Evolutionary conservation across 140 eudicot genomes (phyloP), one percentile per base, ranked within the genome.

Genomic region (Erigeron philadelphicus): DNA sequence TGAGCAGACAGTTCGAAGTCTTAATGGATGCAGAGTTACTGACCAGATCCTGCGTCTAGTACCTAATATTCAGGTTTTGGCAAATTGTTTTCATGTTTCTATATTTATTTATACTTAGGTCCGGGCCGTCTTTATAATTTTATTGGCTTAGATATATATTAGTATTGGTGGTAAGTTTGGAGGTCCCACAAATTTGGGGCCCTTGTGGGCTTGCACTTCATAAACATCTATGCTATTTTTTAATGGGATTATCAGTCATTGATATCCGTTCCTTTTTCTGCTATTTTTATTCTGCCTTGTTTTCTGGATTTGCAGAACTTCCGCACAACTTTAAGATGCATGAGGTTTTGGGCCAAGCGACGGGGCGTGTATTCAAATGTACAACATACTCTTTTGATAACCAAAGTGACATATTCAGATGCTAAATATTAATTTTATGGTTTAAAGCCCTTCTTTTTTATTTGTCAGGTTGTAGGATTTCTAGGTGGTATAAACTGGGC

Each of bases 311-410:
- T 76, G 68, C 81, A 92, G 98, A 92, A 70, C 71, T 92, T 92
- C 23, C 95, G 96, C 23, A 92, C 98, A 41, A 80, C 98, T 16
- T 79, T 92, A 57, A 90, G 98, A 78, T 92, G 95, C 84, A 76
- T 92, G 96, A 82, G 88, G 72, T 89, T 84, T 71, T 92, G 96
- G 98, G 98, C 98, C 42, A 92, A 92, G 74, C 92, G 90, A 45
- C 90, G 98, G 56, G 98, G 96, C 41, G 93, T 92, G 69, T 92
- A 92, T 76, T 92, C 98, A 70, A 92, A 92, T 72, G 98, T 92
- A 87, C 8, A 83, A 8, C 55, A n/a, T 13, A 3, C 5, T 53
- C 23, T 71, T 25, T 9, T 25, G 40, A 38, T 40, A 15, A 19
- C 35, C 40, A 47, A 43, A 5, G 43, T 45, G 19, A 10, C 60